Percentiles rank a stretch among this genome's conserved stretches.
These are phyloP conservation scores for Astragalus membranaceus DNA, from an alignment of 306 rosid genomes.

Conservation along the genomic window DNA sequence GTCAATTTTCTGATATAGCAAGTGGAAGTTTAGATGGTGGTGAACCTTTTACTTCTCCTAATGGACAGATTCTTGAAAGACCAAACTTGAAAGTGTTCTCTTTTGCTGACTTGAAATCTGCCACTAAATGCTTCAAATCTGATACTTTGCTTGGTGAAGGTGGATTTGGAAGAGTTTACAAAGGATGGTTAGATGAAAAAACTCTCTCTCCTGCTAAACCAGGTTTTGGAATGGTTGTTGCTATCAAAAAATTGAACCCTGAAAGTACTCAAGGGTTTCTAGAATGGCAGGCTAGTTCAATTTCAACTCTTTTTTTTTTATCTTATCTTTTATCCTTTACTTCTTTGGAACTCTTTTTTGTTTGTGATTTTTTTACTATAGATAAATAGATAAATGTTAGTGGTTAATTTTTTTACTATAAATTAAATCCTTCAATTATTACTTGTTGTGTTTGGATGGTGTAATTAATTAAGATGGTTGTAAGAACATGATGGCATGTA, in stretches of 20 bases:
- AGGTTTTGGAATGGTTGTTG: constrained; percentile 58
- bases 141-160: constrained; percentile 74
- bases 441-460: too few species aligned
- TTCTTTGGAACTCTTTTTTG: background rate
- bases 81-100: constrained; percentile 61
- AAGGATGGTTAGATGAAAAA: constrained; percentile 79
- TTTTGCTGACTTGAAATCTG: constrained; percentile 49
- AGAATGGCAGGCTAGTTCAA: constrained; percentile 67
- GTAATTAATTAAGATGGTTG: background rate
- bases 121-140: constrained; percentile 56
- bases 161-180: constrained; percentile 82
- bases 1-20: constrained; percentile 53
- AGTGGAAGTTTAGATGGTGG: constrained; percentile 31
- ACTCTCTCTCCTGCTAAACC: constrained; percentile 55
- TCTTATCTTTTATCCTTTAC: background rate
- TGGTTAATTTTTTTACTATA: too few species aligned
- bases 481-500: background rate
- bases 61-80: constrained; percentile 43
- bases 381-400: too few species aligned
- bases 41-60: background rate
- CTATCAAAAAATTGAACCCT: constrained; percentile 62
- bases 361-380: too few species aligned
- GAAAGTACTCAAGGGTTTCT: constrained; percentile 74
- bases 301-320: background rate
- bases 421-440: too few species aligned